These are phyloP conservation scores for Paramecium sonneborni DNA, from an alignment of 73 alveolate genomes.

Conservation along the genomic window DNA sequence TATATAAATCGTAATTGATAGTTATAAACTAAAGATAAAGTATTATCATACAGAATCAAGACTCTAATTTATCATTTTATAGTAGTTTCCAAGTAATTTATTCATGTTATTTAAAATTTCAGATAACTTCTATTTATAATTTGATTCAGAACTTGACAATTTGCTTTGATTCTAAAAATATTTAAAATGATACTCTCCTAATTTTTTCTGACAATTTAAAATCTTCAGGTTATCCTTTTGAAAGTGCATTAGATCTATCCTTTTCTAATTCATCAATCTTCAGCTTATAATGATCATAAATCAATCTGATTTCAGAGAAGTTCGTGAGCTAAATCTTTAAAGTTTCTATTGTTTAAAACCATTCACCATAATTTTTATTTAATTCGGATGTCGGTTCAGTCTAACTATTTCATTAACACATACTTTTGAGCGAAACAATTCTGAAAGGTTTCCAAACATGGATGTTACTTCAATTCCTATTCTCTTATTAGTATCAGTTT, in stretches of 20 bases:
- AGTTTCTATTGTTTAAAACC: slow-evolving; percentile 31
- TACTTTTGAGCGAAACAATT: slow-evolving; percentile 28
- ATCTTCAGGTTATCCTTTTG: slow-evolving; percentile 22
- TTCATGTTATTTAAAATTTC: slow-evolving; percentile 49
- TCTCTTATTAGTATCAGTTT: slow-evolving; percentile 37
- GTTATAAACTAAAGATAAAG: neutral
- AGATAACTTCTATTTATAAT: neutral
- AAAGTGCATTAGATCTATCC: neutral
- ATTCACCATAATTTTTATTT: slow-evolving; percentile 28
- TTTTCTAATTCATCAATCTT: neutral
- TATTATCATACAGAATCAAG: neutral
- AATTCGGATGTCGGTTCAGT: neutral
- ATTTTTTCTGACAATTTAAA: slow-evolving; percentile 17
- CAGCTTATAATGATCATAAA: slow-evolving; percentile 31
- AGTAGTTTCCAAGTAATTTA: slow-evolving; percentile 7
- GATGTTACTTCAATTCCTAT: slow-evolving; percentile 49
- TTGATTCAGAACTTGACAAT: slow-evolving; percentile 7
- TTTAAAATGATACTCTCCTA: neutral
- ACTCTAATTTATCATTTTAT: neutral
- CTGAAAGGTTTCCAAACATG: slow-evolving; percentile 50
- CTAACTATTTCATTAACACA: neutral
- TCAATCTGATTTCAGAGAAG: neutral
- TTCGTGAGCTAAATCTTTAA: neutral
- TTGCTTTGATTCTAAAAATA: slow-evolving; percentile 19
- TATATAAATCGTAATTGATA: neutral